These are phyloP conservation scores for Epichloe typhina DNA, from an alignment of 2,329 filamentous ascomycete species.

Conservation along the genomic window DNA sequence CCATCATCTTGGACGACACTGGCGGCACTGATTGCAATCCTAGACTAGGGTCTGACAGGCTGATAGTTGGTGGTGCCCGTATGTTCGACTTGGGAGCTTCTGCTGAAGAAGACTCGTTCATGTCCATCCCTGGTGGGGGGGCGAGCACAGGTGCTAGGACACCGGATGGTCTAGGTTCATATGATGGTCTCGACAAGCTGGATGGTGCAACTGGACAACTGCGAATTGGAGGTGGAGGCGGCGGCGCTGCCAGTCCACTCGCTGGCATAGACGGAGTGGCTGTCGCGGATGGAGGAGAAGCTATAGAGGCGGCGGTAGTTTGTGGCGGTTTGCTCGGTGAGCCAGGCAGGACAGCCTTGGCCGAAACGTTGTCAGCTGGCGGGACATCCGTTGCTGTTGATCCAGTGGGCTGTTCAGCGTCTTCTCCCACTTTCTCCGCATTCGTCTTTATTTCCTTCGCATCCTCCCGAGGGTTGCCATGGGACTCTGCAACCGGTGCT, in stretches of 20 bases:
- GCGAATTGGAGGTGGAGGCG: constrained; percentile 6
- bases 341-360: background rate
- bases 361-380: background rate
- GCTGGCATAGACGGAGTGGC: constrained; percentile 7
- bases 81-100: constrained; percentile 29
- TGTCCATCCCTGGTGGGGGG: constrained; percentile 18
- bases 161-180: constrained; percentile 16
- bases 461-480: no score
- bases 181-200: constrained; percentile 12
- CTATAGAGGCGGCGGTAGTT: background rate
- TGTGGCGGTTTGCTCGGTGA: background rate
- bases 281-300: constrained; percentile 11
- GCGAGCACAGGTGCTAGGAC: constrained; percentile 26
- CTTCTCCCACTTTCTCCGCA: background rate
- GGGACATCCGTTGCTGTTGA: background rate
- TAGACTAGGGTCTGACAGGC: background rate
- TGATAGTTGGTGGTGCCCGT: constrained; percentile 25
- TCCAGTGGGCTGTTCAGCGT: background rate
- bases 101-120: constrained; percentile 12
- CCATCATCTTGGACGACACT: background rate
- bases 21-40: background rate
- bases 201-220: constrained; percentile 10
- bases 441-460: background rate
- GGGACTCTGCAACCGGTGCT: background rate
- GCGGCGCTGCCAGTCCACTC: constrained; percentile 9